Evolutionary conservation across 441 rosid species (phyloP).

Genomic region (Oxalis stricta): DNA sequence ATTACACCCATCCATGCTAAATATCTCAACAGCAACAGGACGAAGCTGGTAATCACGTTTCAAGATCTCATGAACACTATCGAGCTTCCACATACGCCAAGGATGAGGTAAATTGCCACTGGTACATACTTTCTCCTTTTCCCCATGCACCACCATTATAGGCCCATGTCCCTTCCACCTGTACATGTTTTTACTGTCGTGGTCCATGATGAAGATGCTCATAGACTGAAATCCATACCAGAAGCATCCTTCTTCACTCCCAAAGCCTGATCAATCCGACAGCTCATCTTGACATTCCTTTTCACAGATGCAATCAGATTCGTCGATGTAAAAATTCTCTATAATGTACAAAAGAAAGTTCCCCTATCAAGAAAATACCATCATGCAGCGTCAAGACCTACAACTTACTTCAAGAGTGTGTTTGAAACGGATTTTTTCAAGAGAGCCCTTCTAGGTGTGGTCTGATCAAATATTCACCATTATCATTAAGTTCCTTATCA

Average conservation of each 20-base stretch:
- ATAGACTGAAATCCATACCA: slow-evolving; percentile 77
- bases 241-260: slow-evolving; percentile 90
- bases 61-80: slow-evolving; percentile 91
- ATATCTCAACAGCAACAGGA: slow-evolving; percentile 98
- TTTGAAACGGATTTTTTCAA: slow-evolving; percentile 82
- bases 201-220: slow-evolving; percentile 74
- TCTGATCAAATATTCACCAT: slow-evolving; percentile 97
- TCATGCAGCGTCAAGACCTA: slow-evolving; percentile 99
- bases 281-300: slow-evolving; percentile 96
- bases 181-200: slow-evolving; percentile 43
- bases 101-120: slow-evolving; percentile 88
- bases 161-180: slow-evolving; percentile 99
- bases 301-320: slow-evolving; percentile 85
- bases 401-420: slow-evolving; percentile 96
- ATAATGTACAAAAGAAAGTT: slow-evolving; percentile 82
- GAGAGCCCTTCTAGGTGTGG: slow-evolving; percentile 97
- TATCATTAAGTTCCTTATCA: slow-evolving; percentile 84
- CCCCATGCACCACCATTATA: slow-evolving; percentile 99
- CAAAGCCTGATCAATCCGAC: slow-evolving; percentile 99
- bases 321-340: slow-evolving; percentile 88
- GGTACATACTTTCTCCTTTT: slow-evolving; percentile 74
- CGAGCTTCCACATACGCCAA: slow-evolving; percentile 99
- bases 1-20: slow-evolving; percentile 99
- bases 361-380: slow-evolving; percentile 97
- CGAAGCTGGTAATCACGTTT: slow-evolving; percentile 99